Evolutionary conservation across 2,329 filamentous ascomycete genomes (phyloP), one percentile per base, ranked within the genome.

Genomic region (Kalmusia sp.): DNA sequence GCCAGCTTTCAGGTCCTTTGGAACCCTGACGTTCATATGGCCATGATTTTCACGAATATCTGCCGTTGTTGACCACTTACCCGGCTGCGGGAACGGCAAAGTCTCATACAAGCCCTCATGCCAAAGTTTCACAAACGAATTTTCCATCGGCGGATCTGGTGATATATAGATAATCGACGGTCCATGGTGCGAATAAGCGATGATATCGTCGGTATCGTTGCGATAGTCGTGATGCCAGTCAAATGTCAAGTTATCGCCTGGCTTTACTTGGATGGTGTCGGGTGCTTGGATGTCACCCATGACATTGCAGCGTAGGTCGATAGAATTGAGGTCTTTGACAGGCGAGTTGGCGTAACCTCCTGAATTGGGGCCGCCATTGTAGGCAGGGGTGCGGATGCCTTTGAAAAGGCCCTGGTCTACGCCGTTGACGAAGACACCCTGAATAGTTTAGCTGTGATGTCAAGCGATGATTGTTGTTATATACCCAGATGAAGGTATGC

Each of bases 101-200:
- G 55, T 59, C 51, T 73, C 67, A 30, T 71, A 75, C 15, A 71
- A 61, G 2, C 75, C 75, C 49, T 73, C 64, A 35, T 77, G 67
- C 68, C 68, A 76, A 33, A 76, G 63, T 58, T 76, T 77, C 52
- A 77, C 71, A 40, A 76, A 76, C 2, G 70, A 73, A 47, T 72
- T 66, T 17, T 74, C 67, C 0, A 62, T 64, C 6, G 68, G 68
- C 12, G 75, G 75, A 40, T 77, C 72, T 4, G 74, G 74, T 0
- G 73, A 72, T 40, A 77, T 69, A 49, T 77, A 78, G 6, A 76
- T 66, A n/a, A 77, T 59, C 2, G 70, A 71, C 3, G 76, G 75
- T 55, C 63, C 69, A 51, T 65, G 60, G 39, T 71, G 68, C 21
- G 55, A 59, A 9, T 54, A 56, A 28, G 57, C 66, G 44, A 70